A percentile compares a stretch with the other conserved stretches of the same genome.
Conservation (phyloP, 192 early-diverging fungal genomes). For the Cetraspora pellucida region DNA sequence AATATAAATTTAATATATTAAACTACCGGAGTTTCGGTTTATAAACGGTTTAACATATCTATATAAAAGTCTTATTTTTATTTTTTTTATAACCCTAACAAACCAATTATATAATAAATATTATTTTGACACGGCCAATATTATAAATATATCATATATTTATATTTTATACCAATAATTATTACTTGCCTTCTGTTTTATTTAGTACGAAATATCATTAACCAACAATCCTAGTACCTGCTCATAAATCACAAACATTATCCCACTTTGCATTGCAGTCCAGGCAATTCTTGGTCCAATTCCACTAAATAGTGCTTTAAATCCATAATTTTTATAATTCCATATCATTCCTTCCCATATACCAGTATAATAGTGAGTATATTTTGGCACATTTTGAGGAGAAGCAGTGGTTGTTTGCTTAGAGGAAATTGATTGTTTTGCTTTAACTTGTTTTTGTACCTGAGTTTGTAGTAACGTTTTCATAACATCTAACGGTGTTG, state of each 20-base stretch:
- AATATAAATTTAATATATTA: too few species aligned
- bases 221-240: conserved; percentile 54
- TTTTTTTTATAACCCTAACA: too few species aligned
- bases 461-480: conserved; percentile 63
- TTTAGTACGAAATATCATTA: too few species aligned
- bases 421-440: background rate
- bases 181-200: too few species aligned
- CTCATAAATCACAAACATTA: conserved; percentile 79
- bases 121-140: too few species aligned
- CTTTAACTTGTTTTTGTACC: conserved; percentile 42
- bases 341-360: conserved; percentile 59
- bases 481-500: conserved; percentile 61
- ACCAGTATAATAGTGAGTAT: conserved; percentile 53
- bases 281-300: conserved; percentile 73
- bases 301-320: conserved; percentile 70
- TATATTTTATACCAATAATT: too few species aligned
- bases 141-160: too few species aligned
- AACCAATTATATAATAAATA: too few species aligned
- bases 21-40: too few species aligned
- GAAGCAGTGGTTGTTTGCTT: conserved; percentile 19
- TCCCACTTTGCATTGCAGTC: conserved; percentile 66
- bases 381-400: conserved; percentile 1
- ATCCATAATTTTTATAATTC: conserved; percentile 59
- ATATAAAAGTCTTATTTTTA: too few species aligned
- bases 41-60: too few species aligned